phyloP scores from a whole-genome alignment of 108 stramenopile species.

The Hondaea fermentalgiana region DNA sequence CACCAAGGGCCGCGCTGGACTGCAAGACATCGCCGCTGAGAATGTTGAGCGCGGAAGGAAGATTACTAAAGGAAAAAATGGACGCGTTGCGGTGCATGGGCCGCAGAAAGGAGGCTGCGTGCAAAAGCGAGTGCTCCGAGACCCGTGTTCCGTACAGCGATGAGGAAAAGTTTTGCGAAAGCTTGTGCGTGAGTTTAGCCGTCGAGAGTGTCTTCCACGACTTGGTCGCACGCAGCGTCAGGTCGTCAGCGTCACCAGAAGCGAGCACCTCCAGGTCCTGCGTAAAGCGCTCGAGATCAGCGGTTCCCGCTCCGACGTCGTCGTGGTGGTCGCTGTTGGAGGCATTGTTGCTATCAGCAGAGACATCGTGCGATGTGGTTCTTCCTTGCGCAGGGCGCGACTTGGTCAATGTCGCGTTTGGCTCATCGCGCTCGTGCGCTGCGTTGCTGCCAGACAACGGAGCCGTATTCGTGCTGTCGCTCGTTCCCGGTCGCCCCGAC shows the following conservation, averaged over 20 bases:
- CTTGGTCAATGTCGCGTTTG: neutral
- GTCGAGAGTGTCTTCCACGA: neutral
- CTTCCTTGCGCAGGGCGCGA: no score
- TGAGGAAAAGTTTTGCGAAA: neutral
- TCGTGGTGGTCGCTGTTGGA: neutral
- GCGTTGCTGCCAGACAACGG: neutral
- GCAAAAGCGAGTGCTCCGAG: neutral
- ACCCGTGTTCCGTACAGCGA: neutral
- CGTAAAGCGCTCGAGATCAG: constrained; percentile 5
- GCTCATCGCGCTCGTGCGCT: neutral
- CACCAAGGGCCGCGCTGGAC: no score
- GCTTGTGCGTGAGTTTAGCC: neutral
- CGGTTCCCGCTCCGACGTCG: neutral
- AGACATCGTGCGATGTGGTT: no score
- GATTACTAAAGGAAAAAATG: neutral
- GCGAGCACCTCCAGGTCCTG: neutral
- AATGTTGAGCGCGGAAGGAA: neutral
- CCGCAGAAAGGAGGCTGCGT: neutral
- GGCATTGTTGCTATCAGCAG: neutral
- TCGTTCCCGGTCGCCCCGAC: neutral
- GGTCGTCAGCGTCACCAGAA: neutral
- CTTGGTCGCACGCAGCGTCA: neutral
- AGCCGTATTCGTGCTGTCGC: neutral
- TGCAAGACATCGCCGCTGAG: neutral
- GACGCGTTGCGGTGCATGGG: neutral